Percentiles rank a stretch among this genome's conserved stretches.
These are phyloP conservation scores for Populus davidiana DNA, from an alignment of 345 rosid species.

Conservation along the genomic window DNA sequence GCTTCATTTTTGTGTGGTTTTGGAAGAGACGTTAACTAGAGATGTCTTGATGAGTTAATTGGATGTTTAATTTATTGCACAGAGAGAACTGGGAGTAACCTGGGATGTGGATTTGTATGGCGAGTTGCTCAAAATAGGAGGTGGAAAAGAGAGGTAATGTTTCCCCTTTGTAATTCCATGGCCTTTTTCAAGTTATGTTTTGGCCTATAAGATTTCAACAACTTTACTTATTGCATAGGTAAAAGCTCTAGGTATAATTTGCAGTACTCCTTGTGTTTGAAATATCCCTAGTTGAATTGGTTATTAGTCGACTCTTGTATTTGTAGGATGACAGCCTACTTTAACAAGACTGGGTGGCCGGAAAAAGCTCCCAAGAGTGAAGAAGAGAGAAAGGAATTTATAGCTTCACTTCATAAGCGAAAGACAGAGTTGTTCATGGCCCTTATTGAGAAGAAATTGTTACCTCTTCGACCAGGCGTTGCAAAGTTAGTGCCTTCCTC, in stretches of 20 bases:
- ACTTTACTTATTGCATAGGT: neutral
- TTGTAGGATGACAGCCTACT: slow-evolving; percentile 90
- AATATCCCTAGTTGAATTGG: neutral
- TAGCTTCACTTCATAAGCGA: slow-evolving; percentile 83
- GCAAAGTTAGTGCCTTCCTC: slow-evolving; percentile 56
- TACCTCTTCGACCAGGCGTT: slow-evolving; percentile 91
- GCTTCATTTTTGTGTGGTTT: neutral
- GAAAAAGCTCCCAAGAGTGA: slow-evolving; percentile 85
- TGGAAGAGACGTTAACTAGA: neutral
- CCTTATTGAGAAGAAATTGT: slow-evolving; percentile 76
- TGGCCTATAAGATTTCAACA: neutral
- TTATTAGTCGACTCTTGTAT: slow-evolving; percentile 5
- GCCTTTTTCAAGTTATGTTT: neutral
- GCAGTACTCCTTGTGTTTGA: neutral
- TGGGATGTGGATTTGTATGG: slow-evolving; percentile 97
- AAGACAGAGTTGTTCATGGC: slow-evolving; percentile 91
- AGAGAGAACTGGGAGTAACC: slow-evolving; percentile 76
- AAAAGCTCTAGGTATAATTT: neutral
- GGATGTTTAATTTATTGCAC: slow-evolving; percentile 13
- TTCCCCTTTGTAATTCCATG: neutral
- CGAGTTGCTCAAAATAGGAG: slow-evolving; percentile 87
- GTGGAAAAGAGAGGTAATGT: slow-evolving; percentile 85
- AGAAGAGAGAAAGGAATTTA: slow-evolving; percentile 78
- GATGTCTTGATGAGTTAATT: neutral
- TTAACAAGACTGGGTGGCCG: slow-evolving; percentile 85